Evolutionary conservation across 768 basidiomycete genomes (phyloP), one percentile per base, ranked within the genome.

Genomic region (Suillus spraguei): DNA sequence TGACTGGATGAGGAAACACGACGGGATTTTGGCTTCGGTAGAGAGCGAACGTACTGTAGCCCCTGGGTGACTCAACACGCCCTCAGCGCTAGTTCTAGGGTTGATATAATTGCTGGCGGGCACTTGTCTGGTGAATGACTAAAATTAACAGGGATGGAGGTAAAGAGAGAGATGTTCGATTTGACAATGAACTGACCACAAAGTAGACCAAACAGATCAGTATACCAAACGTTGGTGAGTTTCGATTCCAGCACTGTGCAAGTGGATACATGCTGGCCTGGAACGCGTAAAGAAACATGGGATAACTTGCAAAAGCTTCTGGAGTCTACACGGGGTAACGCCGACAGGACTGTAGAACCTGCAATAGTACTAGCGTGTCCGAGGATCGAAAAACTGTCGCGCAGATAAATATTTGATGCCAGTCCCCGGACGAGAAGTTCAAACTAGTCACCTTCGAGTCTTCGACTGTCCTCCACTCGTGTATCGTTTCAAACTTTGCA

Each of bases 201-300:
- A 58, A 58, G 56, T 58, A 20, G 24, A 28, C 39, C 56, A 41
- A 58, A 58, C 24, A 58, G 24, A 28, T 20, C 24, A 28, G 56
- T 32, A 58, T 58, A 41, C 56, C 56, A 58, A 58, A 41, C 38
- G 10, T 41, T 58, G 39, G n/a, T n/a, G 35, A 33, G 50, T 53
- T 53, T 53, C 20, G n/a, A 36, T 8, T 16, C 35, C 35, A 36
- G 32, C 9, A 4, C 13, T 56, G 17, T 56, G 36, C 55, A 38
- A 56, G 22, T 22, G n/a, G 7, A 50, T 16, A 16, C 9, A 47
- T 22, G 9, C 14, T 14, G 13, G 20, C n/a, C n/a, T n/a, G n/a
- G n/a, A 54, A 36, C n/a, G 35, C n/a, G 53, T 54, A 17, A 22
- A 22, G 13, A 36, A n/a, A 54, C 7, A 22, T 54, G 32, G 17